Evolutionary conservation across 2,329 filamentous ascomycete species (phyloP).

Genomic region (Diaporthe caulivora): DNA sequence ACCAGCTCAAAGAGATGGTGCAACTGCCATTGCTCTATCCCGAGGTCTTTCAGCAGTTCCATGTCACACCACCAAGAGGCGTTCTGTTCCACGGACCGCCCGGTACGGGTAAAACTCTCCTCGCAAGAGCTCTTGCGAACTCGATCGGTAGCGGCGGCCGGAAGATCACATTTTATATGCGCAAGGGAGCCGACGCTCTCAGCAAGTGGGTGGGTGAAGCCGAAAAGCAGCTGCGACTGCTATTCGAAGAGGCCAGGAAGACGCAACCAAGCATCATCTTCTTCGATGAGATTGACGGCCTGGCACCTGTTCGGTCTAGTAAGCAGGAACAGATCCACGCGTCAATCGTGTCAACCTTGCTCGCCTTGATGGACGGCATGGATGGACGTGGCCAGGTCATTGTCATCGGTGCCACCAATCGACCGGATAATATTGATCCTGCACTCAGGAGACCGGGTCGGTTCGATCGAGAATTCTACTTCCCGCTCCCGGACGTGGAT

Average conservation of each 20-base stretch:
- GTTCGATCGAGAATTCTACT: constrained; percentile 98
- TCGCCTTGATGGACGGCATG: constrained; percentile 98
- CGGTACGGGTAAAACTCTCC: constrained; percentile 96
- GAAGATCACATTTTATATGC: constrained; percentile 99
- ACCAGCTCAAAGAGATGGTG: constrained; percentile 99
- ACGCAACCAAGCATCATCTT: constrained; percentile 99
- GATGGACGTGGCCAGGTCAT: constrained; percentile 98
- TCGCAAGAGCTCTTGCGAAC: constrained; percentile 92
- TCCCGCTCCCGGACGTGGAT: constrained; percentile 86
- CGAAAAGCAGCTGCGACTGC: constrained; percentile 89
- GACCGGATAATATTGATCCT: constrained; percentile 95
- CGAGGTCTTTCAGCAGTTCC: constrained; percentile 90
- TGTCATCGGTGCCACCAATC: constrained; percentile 98
- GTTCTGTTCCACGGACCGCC: constrained; percentile 97
- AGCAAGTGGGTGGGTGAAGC: constrained; percentile 99
- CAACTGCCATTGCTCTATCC: constrained; percentile 93
- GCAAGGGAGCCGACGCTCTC: constrained; percentile 95
- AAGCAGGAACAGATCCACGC: constrained; percentile 99
- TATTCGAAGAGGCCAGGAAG: constrained; percentile 96
- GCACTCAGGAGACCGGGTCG: constrained; percentile 93
- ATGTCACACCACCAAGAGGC: constrained; percentile 93
- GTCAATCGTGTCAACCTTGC: constrained; percentile 94
- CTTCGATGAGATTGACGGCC: constrained; percentile 98
- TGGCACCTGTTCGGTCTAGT: constrained; percentile 95
- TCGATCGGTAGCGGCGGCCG: constrained; percentile 89